phyloP scores from a whole-genome alignment of 2,329 filamentous ascomycete species.

The Aspergillus ustus region DNA sequence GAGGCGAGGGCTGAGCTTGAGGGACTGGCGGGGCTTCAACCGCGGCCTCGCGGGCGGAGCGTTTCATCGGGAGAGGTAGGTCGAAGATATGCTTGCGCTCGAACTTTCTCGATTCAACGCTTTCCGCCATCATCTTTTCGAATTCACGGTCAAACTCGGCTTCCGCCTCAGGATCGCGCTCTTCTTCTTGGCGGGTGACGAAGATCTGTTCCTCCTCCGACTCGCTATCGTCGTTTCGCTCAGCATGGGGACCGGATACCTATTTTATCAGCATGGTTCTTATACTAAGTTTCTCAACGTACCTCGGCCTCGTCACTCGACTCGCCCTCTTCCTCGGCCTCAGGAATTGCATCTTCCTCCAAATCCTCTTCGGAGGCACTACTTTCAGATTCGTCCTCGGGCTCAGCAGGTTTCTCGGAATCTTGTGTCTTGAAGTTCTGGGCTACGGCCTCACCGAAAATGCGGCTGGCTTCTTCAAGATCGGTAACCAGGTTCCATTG shows the following conservation, averaged over 20 bases:
- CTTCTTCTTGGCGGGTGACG: constrained; percentile 87
- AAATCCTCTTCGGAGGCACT: constrained; percentile 78
- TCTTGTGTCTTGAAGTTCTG: constrained; percentile 85
- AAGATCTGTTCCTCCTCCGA: constrained; percentile 88
- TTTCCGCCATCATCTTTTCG: constrained; percentile 98
- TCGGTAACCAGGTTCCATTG: constrained; percentile 88
- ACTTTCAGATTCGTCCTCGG: constrained; percentile 73
- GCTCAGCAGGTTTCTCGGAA: constrained; percentile 69
- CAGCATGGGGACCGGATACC: constrained; percentile 51
- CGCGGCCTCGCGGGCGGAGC: constrained; percentile 63
- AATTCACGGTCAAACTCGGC: constrained; percentile 98
- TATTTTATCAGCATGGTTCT: constrained; percentile 28
- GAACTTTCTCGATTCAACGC: constrained; percentile 91
- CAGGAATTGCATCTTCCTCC: constrained; percentile 61
- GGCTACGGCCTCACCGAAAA: constrained; percentile 85
- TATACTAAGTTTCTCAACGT: constrained; percentile 33
- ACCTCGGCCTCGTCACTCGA: constrained; percentile 56
- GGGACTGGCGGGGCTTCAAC: constrained; percentile 40
- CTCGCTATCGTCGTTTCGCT: constrained; percentile 53
- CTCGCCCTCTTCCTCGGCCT: constrained; percentile 61
- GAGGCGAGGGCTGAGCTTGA: constrained; percentile 29
- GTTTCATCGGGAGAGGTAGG: constrained; percentile 91
- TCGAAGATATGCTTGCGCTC: constrained; percentile 95
- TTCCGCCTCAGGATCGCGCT: constrained; percentile 89
- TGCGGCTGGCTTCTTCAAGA: constrained; percentile 78